These are phyloP conservation scores for Lasiosphaeria ovina DNA, from an alignment of 495 filamentous ascomycete species.

Conservation along the genomic window DNA sequence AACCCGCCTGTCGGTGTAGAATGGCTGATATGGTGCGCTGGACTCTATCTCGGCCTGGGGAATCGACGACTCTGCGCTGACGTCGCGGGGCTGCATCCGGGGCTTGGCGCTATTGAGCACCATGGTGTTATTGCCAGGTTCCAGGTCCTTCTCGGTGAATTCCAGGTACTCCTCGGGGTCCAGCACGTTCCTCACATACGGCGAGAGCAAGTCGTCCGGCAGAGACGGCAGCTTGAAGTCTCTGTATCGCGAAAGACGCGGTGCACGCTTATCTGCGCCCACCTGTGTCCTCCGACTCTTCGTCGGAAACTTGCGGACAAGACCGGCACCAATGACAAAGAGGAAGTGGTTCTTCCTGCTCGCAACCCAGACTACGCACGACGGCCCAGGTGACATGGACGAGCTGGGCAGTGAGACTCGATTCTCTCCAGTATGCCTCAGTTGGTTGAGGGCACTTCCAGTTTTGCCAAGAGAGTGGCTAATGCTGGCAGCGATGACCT, in stretches of 20 bases:
- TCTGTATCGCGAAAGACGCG: conserved; percentile 52
- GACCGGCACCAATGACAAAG: conserved; percentile 55
- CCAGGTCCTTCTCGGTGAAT: conserved; percentile 43
- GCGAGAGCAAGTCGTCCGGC: conserved; percentile 47
- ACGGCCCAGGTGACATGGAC: conserved; percentile 38
- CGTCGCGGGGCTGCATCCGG: conserved; percentile 28
- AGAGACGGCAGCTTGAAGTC: conserved; percentile 65
- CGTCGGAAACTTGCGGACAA: conserved; percentile 66
- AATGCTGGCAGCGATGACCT: conserved; percentile 77
- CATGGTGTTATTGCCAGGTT: conserved; percentile 42
- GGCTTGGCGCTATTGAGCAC: conserved; percentile 35
- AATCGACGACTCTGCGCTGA: conserved; percentile 53
- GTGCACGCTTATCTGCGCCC: conserved; percentile 37
- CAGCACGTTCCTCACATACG: conserved; percentile 43
- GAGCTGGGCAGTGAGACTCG: conserved; percentile 70
- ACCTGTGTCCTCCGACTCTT: conserved; percentile 46
- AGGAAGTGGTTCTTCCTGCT: conserved; percentile 53
- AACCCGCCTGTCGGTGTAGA: conserved; percentile 83
- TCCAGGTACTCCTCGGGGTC: conserved; percentile 50
- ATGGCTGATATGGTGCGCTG: conserved; percentile 84
- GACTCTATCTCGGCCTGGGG: conserved; percentile 92
- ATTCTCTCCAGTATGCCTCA: conserved; percentile 82
- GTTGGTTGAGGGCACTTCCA: conserved; percentile 70
- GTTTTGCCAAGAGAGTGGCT: conserved; percentile 82
- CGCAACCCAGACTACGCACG: conserved; percentile 57